Conservation (phyloP, 805 yeast genomes). For the Dipodascopsis uninucleata region DNA sequence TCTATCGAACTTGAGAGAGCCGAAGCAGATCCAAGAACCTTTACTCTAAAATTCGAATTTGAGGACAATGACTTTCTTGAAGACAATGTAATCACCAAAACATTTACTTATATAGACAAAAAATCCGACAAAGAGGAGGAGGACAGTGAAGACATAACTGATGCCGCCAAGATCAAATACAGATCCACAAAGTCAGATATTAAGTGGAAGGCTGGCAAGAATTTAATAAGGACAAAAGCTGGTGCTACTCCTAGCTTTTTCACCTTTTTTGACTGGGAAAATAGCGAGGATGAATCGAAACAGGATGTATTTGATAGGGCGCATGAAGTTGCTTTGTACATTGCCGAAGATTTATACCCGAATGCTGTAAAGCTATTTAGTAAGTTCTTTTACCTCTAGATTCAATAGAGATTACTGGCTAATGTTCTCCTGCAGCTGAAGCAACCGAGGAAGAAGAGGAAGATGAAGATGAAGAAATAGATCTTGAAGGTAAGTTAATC, state of each 20-base stretch:
- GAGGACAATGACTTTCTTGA: conserved; percentile 49
- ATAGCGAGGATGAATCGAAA: conserved; percentile 75
- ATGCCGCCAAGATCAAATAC: conserved; percentile 54
- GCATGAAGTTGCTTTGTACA: conserved; percentile 66
- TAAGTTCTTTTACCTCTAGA: conserved; percentile 44
- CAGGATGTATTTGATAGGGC: conserved; percentile 76
- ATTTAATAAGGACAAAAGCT: conserved; percentile 50
- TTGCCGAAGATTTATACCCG: conserved; percentile 79
- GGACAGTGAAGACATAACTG: conserved; percentile 34
- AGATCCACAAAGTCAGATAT: conserved; percentile 53
- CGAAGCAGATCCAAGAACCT: conserved; percentile 50
- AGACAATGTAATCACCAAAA: conserved; percentile 58
- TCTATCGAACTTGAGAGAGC: conserved; percentile 57
- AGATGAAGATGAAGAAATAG: conserved; percentile 42
- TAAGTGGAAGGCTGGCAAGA: conserved; percentile 66
- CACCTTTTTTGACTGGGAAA: conserved; percentile 82
- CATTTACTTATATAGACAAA: conserved; percentile 41
- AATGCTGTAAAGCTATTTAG: conserved; percentile 80
- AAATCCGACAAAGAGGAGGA: conserved; percentile 37
- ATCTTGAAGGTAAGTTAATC: conserved; percentile 26
- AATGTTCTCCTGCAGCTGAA: conserved; percentile 21
- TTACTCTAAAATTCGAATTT: conserved; percentile 59
- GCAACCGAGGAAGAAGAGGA: conserved; percentile 27
- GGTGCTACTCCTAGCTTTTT: conserved; percentile 44
- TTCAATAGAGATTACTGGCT: conserved; percentile 6